Percentiles rank a stretch among this genome's conserved stretches.
These are phyloP conservation scores for Plasmopara viticola DNA, from an alignment of 352 stramenopile genomes.

Conservation along the genomic window DNA sequence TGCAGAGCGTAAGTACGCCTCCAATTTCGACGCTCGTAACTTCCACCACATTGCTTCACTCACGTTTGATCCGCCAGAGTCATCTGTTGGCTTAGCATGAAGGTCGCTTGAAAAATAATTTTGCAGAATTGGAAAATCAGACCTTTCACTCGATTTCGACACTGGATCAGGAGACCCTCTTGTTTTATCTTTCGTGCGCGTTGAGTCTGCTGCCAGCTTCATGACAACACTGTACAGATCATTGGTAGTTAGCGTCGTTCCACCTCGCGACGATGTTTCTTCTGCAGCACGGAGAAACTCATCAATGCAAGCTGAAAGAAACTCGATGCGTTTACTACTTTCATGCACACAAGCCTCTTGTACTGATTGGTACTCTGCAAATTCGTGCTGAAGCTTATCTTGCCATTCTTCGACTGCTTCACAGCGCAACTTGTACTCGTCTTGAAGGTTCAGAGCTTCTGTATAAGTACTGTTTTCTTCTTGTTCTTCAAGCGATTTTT, in stretches of 20 bases:
- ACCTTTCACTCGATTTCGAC: background rate
- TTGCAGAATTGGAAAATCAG: background rate
- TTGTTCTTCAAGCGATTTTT: conserved; percentile 14
- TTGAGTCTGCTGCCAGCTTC: conserved; percentile 16
- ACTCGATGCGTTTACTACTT: conserved; percentile 36
- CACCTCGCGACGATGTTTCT: background rate
- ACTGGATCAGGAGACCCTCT: background rate
- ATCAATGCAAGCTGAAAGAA: conserved; percentile 36
- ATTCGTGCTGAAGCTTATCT: conserved; percentile 26
- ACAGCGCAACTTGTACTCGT: conserved; percentile 10
- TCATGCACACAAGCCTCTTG: conserved; percentile 19
- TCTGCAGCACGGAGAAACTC: conserved; percentile 34
- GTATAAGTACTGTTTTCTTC: conserved; percentile 7
- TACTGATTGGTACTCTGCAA: conserved; percentile 26
- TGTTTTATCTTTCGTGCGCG: background rate
- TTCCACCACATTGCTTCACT: conserved; percentile 23
- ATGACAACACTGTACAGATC: conserved; percentile 40
- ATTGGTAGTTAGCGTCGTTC: conserved; percentile 18
- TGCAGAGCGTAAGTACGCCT: conserved; percentile 29
- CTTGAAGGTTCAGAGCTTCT: conserved; percentile 7
- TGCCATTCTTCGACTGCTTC: conserved; percentile 11
- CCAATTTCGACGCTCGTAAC: conserved; percentile 26
- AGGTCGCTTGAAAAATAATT: conserved; percentile 3
- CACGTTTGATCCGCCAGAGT: conserved; percentile 1
- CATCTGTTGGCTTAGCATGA: background rate